A percentile compares a stretch with the other conserved stretches of the same genome.
Evolutionary conservation across 306 rosid species (phyloP).

Genomic region (Trifolium repens): DNA sequence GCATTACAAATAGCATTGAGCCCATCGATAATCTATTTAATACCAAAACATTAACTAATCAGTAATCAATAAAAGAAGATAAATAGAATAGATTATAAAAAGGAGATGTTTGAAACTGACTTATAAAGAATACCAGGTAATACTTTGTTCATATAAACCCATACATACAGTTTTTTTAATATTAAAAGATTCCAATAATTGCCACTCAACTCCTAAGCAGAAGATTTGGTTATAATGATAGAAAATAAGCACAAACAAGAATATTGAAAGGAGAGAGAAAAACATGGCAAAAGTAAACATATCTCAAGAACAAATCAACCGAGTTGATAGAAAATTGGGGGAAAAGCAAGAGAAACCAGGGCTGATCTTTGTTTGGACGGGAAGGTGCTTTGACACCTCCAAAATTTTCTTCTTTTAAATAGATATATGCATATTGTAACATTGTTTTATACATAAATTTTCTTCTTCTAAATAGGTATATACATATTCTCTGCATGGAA

Average conservation of each 20-base stretch:
- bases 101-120: conserved; percentile 15
- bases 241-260: not conserved
- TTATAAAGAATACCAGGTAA: conserved; percentile 2
- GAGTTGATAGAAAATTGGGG: not conserved
- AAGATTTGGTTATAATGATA: not conserved
- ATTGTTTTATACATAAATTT: not conserved
- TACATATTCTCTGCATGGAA: not conserved
- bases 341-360: not conserved
- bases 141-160: not conserved
- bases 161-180: not conserved
- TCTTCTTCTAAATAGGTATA: not conserved
- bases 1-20: conserved; percentile 52
- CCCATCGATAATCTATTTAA: conserved; percentile 77
- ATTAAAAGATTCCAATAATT: not conserved
- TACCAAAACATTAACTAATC: conserved; percentile 36
- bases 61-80: conserved; percentile 24
- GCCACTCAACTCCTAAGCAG: not conserved
- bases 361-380: not conserved
- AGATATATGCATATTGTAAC: not conserved
- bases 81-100: conserved; percentile 27
- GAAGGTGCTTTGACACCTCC: not conserved
- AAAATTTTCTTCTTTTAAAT: not conserved
- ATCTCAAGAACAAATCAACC: not conserved
- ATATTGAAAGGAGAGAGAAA: not conserved
- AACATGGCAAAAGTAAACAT: conserved; percentile 5